Percentiles rank a stretch among this genome's conserved stretches.
Evolutionary conservation across 257 asterid species (phyloP).

Genomic region (Osmanthus fragrans): DNA sequence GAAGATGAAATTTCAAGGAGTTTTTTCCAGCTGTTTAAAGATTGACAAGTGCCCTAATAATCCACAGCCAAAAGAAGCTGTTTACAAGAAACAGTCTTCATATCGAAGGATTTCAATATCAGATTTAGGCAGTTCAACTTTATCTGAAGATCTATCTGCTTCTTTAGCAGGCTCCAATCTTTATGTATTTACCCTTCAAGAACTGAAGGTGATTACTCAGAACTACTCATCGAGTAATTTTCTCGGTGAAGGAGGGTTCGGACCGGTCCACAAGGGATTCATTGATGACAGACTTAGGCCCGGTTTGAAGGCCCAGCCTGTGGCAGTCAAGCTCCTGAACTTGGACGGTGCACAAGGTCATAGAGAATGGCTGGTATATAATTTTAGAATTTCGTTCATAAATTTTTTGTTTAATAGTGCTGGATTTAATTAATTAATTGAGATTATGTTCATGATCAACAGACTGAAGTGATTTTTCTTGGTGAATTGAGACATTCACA

Average conservation of each 20-base stretch:
- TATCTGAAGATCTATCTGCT: conserved; percentile 73
- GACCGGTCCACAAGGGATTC: conserved; percentile 96
- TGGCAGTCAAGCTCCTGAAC: conserved; percentile 88
- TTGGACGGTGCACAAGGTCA: conserved; percentile 93
- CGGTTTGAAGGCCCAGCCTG: conserved; percentile 90
- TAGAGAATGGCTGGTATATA: conserved; percentile 84
- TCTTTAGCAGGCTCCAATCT: conserved; percentile 80
- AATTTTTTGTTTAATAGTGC: neutral
- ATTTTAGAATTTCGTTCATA: neutral
- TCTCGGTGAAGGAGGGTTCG: conserved; percentile 94
- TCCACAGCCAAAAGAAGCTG: conserved; percentile 28
- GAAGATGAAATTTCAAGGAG: conserved; percentile 57
- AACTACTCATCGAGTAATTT: conserved; percentile 70
- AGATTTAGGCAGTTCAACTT: conserved; percentile 59
- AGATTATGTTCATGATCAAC: conserved; percentile 12
- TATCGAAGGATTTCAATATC: conserved; percentile 54
- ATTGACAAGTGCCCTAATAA: conserved; percentile 12
- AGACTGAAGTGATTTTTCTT: conserved; percentile 85
- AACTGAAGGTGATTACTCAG: conserved; percentile 77
- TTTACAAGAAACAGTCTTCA: conserved; percentile 35
- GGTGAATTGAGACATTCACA: conserved; percentile 86
- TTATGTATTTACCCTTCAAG: conserved; percentile 69
- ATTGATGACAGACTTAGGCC: conserved; percentile 81
- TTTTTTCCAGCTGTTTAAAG: conserved; percentile 56
- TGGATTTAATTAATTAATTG: conserved; percentile 2